Conservation (phyloP, 176 grass and related monocot genomes). For the Ensete ventricosum region DNA sequence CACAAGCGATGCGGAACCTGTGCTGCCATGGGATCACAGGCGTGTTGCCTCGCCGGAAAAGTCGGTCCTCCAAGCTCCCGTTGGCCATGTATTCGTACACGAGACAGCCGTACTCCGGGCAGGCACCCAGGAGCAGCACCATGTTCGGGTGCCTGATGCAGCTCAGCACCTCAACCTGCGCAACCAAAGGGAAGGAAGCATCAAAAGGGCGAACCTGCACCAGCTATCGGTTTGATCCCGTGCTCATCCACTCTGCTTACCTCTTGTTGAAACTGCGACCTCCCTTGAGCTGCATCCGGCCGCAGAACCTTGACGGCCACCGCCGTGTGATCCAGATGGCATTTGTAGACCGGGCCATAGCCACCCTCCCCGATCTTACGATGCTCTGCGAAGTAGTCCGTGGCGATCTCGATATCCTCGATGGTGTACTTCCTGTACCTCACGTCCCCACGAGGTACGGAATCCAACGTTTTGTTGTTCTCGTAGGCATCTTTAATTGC, state of each 20-base stretch:
- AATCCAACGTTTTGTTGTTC: constrained; percentile 24
- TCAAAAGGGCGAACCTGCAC: neutral
- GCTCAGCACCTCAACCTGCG: constrained; percentile 70
- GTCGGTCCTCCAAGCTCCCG: constrained; percentile 80
- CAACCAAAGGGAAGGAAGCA: neutral
- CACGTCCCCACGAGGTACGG: constrained; percentile 3
- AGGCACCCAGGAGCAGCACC: constrained; percentile 90
- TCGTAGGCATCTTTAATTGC: constrained; percentile 60
- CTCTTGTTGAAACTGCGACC: constrained; percentile 91
- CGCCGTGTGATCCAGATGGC: constrained; percentile 64
- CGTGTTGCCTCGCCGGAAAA: constrained; percentile 42
- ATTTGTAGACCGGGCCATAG: constrained; percentile 83
- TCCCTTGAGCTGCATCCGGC: constrained; percentile 70
- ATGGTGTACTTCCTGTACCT: constrained; percentile 61
- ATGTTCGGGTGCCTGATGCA: constrained; percentile 92
- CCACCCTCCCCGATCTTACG: constrained; percentile 90
- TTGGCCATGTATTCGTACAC: constrained; percentile 94
- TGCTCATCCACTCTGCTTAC: constrained; percentile 6
- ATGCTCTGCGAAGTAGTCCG: constrained; percentile 45
- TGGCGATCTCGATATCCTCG: constrained; percentile 74
- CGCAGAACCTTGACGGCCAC: constrained; percentile 93
- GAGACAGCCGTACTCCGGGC: constrained; percentile 84
- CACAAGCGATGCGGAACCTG: constrained; percentile 71
- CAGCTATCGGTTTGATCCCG: neutral
- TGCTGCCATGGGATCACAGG: constrained; percentile 63